Base-by-base conservation (phyloP, 345 rosid genomes). In the Eutrema heterophyllum region DNA sequence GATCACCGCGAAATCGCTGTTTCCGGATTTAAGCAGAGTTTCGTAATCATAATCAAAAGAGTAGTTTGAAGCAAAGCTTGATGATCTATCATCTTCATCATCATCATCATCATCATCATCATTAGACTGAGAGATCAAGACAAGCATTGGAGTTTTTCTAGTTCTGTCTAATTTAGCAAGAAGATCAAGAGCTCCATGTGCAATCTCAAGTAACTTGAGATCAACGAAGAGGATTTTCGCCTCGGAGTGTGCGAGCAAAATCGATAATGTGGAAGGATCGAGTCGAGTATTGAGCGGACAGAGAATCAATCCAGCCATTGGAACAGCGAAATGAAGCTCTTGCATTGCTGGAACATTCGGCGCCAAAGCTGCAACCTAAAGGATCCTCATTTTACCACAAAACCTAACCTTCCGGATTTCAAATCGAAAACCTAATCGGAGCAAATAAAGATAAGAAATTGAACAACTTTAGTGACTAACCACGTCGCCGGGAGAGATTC, bases 261-360 rank as follows among this genome's bases (percentile, higher is more conserved):
- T 54, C 0, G 95, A 84, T 16, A 90, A 63, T 81, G 83, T 86
- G 9, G 81, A 65, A 0, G 93, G 65, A 33, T 92, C 95, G 2
- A 65, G 81, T 10, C 95, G 88, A 1, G 89, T 26, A 29, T 92
- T 92, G 33, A 92, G 94, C 0, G 95, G 66, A 50, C 96, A 92
- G 26, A 90, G 87, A 51, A 92, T 67, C 7, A 86, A 87, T 43
- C 96, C 94, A 2, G 88, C 86, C 94, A 89, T 92, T 27, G 94
- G 97, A 38, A 85, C 96, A 1, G 88, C 91, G 43, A 92, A 92
- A 76, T 89, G 96, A 54, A 89, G 88, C 84, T 92, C 98, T 27
- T 83, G 82, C 87, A 85, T 86, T 9, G 96, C 94, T 15, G 88
- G 94, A 74, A 92, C 87, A 71, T 89, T 87, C 3, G 88, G 88